Evolutionary conservation across 2,329 filamentous ascomycete species (phyloP), one percentile per base, ranked within the genome.

Genomic region (Scytalidium sp.): DNA sequence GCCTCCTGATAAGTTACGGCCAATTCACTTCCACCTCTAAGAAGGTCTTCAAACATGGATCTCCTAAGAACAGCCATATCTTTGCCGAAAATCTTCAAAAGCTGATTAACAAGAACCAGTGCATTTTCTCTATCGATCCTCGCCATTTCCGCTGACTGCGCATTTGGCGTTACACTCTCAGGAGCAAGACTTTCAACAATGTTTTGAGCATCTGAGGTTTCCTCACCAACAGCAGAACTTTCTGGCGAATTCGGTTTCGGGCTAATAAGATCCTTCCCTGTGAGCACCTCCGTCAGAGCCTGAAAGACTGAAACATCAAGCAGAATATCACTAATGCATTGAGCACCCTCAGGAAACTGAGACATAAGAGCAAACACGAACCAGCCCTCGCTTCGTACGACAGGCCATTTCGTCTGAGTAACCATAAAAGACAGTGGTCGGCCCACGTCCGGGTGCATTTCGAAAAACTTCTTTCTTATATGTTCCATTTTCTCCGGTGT

Each of bases 351-450:
- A 1, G 60, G 49, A 2, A 75, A 74, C 22, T 80, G 73, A 39
- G 75, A 74, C 73, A 85, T 79, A 27, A 85, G 72, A 2, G 83
- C 83, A 46, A 84, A 72, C 5, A 83, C 75, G 54, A 85, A 85
- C 75, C 81, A 80, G 2, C 76, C 73, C 60, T 86, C 83, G 36
- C 80, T 82, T 17, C 79, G 73, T 2, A 86, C 68, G 2, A 76
- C 70, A 0, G 80, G 78, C 72, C 81, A 85, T 55, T 80, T 83
- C 3, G 64, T 67, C 59, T 85, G 82, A 2, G 70, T 74, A 20
- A 83, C 68, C 21, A 85, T 72, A 56, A 75, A 80, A 1, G 71
- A 60, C 6, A 86, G 68, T 0, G 74, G 67, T 7, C 46, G 44
- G 25, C 60, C 60, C 21, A 56, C 46, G 22, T 67, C 64, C 2